A percentile compares a stretch with the other conserved stretches of the same genome.
Evolutionary conservation across 179 eudicot genomes (phyloP).

Genomic region (Corrigiola litoralis): DNA sequence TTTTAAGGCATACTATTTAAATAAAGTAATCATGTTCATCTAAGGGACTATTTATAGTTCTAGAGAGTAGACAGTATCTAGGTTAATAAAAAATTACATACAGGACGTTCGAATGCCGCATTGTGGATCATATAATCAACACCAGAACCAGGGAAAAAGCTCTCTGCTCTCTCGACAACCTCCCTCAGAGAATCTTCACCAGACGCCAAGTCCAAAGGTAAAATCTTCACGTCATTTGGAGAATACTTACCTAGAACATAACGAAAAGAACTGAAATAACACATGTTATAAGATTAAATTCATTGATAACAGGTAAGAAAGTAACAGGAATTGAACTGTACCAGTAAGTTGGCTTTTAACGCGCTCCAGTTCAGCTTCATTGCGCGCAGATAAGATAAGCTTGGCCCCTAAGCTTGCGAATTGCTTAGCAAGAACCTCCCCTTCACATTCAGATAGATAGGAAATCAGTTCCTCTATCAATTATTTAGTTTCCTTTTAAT

Average conservation of each 20-base stretch:
- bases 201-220: constrained; percentile 80
- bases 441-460: constrained; percentile 33
- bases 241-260: constrained; percentile 68
- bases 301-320: neutral
- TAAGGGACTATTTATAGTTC: constrained; percentile 1
- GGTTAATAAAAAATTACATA: constrained; percentile 33
- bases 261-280: constrained; percentile 8
- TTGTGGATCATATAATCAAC: constrained; percentile 89
- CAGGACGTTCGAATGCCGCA: constrained; percentile 96
- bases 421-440: constrained; percentile 86
- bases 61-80: neutral
- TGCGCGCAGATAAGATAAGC: constrained; percentile 86
- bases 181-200: constrained; percentile 68
- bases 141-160: constrained; percentile 62
- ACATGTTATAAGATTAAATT: neutral
- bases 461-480: neutral
- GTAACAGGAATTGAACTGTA: no score
- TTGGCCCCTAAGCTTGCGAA: constrained; percentile 87
- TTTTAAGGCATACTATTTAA: neutral
- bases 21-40: neutral
- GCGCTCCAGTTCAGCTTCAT: constrained; percentile 70
- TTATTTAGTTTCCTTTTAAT: neutral
- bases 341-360: constrained; percentile 76
- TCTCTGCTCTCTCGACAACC: constrained; percentile 72
- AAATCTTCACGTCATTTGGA: constrained; percentile 65